Percentiles rank a stretch among this genome's conserved stretches.
Conservation (phyloP, 179 eudicot genomes). For the Silene coronaria region DNA sequence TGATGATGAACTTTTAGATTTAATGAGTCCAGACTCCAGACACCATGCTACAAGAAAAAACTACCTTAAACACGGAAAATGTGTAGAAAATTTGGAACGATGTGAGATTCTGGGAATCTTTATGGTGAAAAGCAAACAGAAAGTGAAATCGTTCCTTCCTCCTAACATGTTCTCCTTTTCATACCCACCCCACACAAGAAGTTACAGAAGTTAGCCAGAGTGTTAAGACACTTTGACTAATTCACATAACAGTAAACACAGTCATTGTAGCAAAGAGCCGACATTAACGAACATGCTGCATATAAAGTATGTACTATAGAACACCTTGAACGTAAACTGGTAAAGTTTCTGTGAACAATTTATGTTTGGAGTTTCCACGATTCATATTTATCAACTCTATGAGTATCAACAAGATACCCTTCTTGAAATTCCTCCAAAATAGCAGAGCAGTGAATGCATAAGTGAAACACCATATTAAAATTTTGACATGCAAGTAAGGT, state of each 20-base stretch:
- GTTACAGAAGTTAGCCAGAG: background rate
- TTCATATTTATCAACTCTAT: too few species aligned
- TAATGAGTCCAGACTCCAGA: background rate
- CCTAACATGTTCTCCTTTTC: background rate
- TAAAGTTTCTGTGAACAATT: too few species aligned
- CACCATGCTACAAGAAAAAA: background rate
- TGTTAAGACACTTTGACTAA: background rate
- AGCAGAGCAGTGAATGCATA: too few species aligned
- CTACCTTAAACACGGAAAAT: background rate
- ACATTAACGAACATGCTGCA: background rate
- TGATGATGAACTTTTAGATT: background rate
- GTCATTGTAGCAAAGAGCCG: background rate
- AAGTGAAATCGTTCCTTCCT: background rate
- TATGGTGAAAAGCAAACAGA: background rate
- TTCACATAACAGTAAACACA: background rate
- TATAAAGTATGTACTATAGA: too few species aligned
- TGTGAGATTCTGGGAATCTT: background rate
- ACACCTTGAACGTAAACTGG: too few species aligned
- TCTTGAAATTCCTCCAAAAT: too few species aligned
- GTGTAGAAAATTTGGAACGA: background rate
- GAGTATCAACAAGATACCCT: too few species aligned
- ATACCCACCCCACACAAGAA: background rate
- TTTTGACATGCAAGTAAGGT: background rate
- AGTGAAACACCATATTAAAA: background rate
- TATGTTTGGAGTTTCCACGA: too few species aligned